Conservation (phyloP, 768 basidiomycete species). For the Leccinum boreale region DNA sequence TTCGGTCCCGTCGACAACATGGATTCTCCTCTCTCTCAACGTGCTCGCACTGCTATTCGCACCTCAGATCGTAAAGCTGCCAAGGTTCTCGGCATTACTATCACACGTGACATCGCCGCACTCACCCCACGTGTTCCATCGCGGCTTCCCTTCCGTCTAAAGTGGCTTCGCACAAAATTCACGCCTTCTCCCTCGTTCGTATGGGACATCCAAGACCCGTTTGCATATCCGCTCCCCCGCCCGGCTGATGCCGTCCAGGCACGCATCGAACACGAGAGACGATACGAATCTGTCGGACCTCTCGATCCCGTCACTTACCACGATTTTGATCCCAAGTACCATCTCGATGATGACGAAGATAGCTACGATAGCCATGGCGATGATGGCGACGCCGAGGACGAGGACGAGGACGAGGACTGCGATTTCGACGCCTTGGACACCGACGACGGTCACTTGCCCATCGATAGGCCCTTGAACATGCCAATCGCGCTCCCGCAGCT, state of each 20-base stretch:
- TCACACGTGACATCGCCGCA: background rate
- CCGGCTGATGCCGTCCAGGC: background rate
- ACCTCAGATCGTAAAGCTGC: background rate
- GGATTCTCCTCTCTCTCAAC: background rate
- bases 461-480: background rate
- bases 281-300: background rate
- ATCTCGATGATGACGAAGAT: background rate
- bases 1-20: background rate
- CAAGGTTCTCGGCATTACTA: background rate
- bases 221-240: background rate
- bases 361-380: background rate
- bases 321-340: background rate
- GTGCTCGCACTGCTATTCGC: background rate
- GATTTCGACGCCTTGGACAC: background rate
- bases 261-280: background rate
- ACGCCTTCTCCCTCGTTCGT: constrained; percentile 1
- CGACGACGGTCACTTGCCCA: too few relatives aligned
- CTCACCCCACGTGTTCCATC: too few relatives aligned
- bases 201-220: constrained; percentile 20
- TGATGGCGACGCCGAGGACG: background rate
- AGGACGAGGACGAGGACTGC: background rate
- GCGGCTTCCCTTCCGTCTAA: background rate
- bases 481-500: constrained; percentile 4
- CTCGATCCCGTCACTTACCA: background rate
- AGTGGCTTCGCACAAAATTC: background rate